Evolutionary conservation across 2,329 filamentous ascomycete genomes (phyloP).

Genomic region (Claviceps citrina): DNA sequence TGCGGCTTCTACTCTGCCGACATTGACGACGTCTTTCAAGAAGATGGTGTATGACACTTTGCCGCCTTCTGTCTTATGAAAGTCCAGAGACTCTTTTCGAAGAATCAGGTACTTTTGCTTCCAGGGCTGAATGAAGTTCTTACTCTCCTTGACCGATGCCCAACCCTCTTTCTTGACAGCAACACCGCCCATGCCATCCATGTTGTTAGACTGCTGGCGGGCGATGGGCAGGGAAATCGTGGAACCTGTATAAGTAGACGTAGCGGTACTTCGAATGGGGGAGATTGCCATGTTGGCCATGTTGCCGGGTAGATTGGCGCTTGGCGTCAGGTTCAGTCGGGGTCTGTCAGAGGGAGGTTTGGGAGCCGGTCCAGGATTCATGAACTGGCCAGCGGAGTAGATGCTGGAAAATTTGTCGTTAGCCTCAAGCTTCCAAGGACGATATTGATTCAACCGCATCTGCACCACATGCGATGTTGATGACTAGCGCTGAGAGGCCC

Average conservation of each 20-base stretch:
- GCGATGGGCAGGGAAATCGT: slow-evolving; percentile 58
- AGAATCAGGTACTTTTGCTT: slow-evolving; percentile 85
- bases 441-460: not conserved
- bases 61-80: slow-evolving; percentile 78
- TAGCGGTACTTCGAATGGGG: slow-evolving; percentile 49
- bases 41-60: slow-evolving; percentile 78
- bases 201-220: slow-evolving; percentile 44
- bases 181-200: slow-evolving; percentile 50
- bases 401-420: slow-evolving; percentile 26
- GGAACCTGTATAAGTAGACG: slow-evolving; percentile 53
- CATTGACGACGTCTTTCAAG: slow-evolving; percentile 75
- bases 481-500: not conserved
- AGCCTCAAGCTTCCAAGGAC: slow-evolving; percentile 3
- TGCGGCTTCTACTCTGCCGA: slow-evolving; percentile 79
- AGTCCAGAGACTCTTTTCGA: slow-evolving; percentile 83
- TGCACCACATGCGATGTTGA: not conserved
- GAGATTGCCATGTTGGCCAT: slow-evolving; percentile 68
- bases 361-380: slow-evolving; percentile 93
- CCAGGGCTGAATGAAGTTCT: slow-evolving; percentile 70
- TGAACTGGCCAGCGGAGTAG: slow-evolving; percentile 57
- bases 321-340: slow-evolving; percentile 65
- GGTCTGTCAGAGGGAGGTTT: slow-evolving; percentile 74
- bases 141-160: slow-evolving; percentile 81
- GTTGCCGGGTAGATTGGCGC: slow-evolving; percentile 57
- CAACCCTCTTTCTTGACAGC: slow-evolving; percentile 68